Base-by-base conservation (phyloP, 352 stramenopile species). In the Globisporangium nagaii region DNA sequence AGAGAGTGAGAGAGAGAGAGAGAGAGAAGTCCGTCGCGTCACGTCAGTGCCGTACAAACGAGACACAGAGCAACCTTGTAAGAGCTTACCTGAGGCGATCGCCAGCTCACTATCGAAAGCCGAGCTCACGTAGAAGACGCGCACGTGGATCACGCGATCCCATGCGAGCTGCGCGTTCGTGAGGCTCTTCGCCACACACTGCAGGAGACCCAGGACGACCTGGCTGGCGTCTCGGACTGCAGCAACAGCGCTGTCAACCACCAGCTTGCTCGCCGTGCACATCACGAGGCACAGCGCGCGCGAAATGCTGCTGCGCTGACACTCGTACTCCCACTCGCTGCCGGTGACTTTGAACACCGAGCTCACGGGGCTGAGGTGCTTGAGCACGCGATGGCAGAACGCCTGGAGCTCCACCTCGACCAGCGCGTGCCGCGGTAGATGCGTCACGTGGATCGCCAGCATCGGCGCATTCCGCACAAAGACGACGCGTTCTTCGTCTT, bases 331-430 rank as follows among this genome's bases (percentile, higher is more conserved):
- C 55, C 55, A 62, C n/a, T 0, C 12, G 27, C 12, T 43, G 46
- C 28, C 15, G 8, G 24, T 28, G 0, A 36, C n/a, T 4, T 22
- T 40, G 22, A 57, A 35, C 3, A 28, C 41, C n/a, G 25, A 56
- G 41, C 57, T 75, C 11, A 31, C 47, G 5, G 73, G 73, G 3
- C 28, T 46, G 8, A 90, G 56, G 28, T 81, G 74, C 52, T 88
- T 86, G 27, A 87, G 20, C 12, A 75, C 69, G 17, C 71, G 68
- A 44, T 92, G 79, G 11, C 79, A 89, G 22, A 95, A 62, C 15
- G 81, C 79, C 56, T 89, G 73, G 2, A 92, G 65, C 48, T 95
- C 84, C 10, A 88, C 73, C 25, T 95, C 84, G 2, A 93, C 71
- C 1, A 90, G 70, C 25, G 80, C 83, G 40, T 79, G 59, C 15